A percentile compares a stretch with the other conserved stretches of the same genome.
phyloP scores from a whole-genome alignment of 2,329 filamentous ascomycete species.

The Colletotrichum acutatum region DNA sequence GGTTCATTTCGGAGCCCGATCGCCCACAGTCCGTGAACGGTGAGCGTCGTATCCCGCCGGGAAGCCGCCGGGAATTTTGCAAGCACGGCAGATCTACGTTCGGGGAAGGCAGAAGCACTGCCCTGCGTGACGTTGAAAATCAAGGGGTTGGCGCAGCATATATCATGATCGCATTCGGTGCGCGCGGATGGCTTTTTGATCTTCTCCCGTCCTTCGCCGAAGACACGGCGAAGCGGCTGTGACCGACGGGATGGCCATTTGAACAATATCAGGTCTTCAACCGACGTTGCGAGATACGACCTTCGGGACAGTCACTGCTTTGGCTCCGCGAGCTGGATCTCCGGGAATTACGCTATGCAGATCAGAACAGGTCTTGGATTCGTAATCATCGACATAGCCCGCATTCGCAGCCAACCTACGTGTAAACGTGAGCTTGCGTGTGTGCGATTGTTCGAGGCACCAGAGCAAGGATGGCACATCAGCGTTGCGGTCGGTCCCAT shows the following conservation, averaged over 20 bases:
- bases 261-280: neutral
- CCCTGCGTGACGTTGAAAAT: neutral
- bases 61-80: neutral
- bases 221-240: neutral
- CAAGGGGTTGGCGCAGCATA: neutral
- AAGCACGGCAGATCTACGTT: constrained; percentile 3
- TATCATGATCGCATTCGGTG: neutral
- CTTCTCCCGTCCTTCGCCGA: neutral
- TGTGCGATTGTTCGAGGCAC: too few species aligned
- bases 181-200: neutral
- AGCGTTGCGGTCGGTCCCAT: too few species aligned
- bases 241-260: neutral
- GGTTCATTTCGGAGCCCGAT: neutral
- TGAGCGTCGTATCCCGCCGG: neutral
- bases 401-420: neutral
- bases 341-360: neutral
- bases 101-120: neutral
- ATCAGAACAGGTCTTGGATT: neutral
- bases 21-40: neutral
- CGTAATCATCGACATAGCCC: neutral
- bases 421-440: too few species aligned
- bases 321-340: neutral
- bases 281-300: neutral
- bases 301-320: neutral
- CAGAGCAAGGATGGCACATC: too few species aligned